phyloP scores from a whole-genome alignment of 208 protist species.

The Wallacemonas sp. region DNA sequence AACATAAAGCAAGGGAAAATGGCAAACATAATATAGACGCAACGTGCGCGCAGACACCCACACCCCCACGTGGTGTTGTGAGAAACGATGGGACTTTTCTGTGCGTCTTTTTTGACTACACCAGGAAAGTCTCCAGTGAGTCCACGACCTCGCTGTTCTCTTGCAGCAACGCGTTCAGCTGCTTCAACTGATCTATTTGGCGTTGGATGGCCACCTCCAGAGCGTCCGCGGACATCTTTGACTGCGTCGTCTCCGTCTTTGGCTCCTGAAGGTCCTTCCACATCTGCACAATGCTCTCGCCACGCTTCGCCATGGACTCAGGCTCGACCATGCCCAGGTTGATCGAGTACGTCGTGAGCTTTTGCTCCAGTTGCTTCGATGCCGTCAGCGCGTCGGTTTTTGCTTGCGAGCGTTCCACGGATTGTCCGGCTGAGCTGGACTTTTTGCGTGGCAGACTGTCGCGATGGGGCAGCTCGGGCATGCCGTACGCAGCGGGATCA shows the following conservation, averaged over 20 bases:
- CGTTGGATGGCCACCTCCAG: slow-evolving; percentile 80
- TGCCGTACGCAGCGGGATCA: slow-evolving; percentile 14
- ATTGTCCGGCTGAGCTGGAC: slow-evolving; percentile 11
- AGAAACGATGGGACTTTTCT: too few species aligned
- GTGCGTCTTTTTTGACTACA: too few species aligned
- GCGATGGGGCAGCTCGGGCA: slow-evolving; percentile 19
- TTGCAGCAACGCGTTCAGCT: slow-evolving; percentile 48
- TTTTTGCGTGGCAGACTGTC: slow-evolving; percentile 31
- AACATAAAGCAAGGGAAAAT: too few species aligned
- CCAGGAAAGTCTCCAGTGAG: slow-evolving; percentile 51
- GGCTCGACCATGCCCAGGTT: slow-evolving; percentile 39
- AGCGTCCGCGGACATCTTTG: slow-evolving; percentile 55
- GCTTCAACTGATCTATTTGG: slow-evolving; percentile 70
- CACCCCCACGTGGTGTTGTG: too few species aligned
- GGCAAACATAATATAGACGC: too few species aligned
- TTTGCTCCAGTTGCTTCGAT: slow-evolving; percentile 45
- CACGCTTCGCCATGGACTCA: slow-evolving; percentile 38
- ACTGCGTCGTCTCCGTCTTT: slow-evolving; percentile 42
- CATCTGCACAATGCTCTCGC: slow-evolving; percentile 75
- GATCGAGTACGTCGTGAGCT: slow-evolving; percentile 63
- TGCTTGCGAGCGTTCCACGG: not conserved
- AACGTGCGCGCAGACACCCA: too few species aligned
- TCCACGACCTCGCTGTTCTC: slow-evolving; percentile 71
- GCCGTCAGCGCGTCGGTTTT: slow-evolving; percentile 14
- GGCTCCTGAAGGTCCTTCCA: slow-evolving; percentile 66